Evolutionary conservation across 2,329 filamentous ascomycete species (phyloP), one percentile per base, ranked within the genome.

Genomic region (Phyllosticta ampelicida): DNA sequence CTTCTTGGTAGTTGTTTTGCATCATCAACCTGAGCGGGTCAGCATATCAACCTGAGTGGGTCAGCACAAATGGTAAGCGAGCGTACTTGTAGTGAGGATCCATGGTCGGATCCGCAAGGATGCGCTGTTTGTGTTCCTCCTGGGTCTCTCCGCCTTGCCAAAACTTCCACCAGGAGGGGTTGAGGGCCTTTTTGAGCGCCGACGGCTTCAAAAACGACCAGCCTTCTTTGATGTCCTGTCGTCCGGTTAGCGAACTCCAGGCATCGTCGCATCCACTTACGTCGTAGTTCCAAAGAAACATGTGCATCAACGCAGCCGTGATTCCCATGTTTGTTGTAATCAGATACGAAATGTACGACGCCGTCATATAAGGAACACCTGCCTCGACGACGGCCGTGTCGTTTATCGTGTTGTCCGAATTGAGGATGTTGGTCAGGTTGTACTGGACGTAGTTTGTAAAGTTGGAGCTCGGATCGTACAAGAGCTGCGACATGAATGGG

Each of bases 261-360:
- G 30, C 30, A 36, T 36, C 30, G 10, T 36, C 30, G 11, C 5
- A 36, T 3, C 5, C 13, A 11, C 30, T 16, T 3, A 36, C 30
- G 19, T 70, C 55, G 30, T 55, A 62, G 29, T 62, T 62, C 61
- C 61, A 62, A 6, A 58, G 36, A 2, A 72, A 61, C 58, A 79
- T 73, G 59, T 79, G 74, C 2, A 72, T 68, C 18, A 80, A 65
- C 0, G 74, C 73, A 1, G 78, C 77, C 3, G 77, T 78, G 21
- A 28, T 60, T 13, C 16, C 51, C 51, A 52, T 52, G 16, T 52
- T 52, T n/a, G 51, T 23, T n/a, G 51, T 52, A 9, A 62, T 28
- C 30, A 62, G 28, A 30, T 61, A 58, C 11, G 48, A 26, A 20
- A 62, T 49, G 13, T 59, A 29, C 56, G 21, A 6, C 29, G 44